A percentile compares a stretch with the other conserved stretches of the same genome.
These are phyloP conservation scores for Metarhizium humberi DNA, from an alignment of 2,329 filamentous ascomycete species.

Conservation along the genomic window DNA sequence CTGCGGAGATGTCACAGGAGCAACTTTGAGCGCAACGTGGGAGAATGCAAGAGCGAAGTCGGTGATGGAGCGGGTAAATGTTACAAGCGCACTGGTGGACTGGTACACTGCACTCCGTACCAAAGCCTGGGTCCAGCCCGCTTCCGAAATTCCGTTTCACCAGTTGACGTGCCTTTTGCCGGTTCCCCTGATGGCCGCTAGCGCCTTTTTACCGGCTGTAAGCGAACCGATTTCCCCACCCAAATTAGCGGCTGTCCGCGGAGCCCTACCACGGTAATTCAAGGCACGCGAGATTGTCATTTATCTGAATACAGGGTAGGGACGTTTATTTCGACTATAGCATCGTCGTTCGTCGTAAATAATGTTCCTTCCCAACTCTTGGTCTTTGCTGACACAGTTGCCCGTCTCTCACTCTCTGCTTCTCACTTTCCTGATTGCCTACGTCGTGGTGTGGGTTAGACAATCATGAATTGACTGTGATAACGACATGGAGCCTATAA, in stretches of 20 bases:
- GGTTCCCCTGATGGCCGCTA: no score
- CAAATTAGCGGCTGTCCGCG: background rate
- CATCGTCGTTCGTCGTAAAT: no score
- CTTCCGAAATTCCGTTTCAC: background rate
- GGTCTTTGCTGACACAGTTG: no score
- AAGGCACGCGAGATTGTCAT: background rate
- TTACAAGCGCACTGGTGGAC: background rate
- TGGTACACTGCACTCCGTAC: background rate
- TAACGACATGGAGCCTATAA: no score
- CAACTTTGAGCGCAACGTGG: background rate
- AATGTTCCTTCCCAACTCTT: no score
- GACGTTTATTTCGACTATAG: no score
- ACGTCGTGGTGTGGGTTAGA: no score
- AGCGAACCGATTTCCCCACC: background rate
- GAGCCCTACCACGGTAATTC: background rate
- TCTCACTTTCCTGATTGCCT: no score
- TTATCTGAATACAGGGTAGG: background rate
- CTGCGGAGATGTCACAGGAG: background rate
- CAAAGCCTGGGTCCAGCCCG: background rate
- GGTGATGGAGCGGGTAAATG: background rate
- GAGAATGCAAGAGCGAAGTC: conserved; percentile 2
- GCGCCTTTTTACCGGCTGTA: background rate
- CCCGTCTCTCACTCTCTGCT: no score
- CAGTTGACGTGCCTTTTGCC: no score
- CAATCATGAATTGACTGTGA: no score